phyloP scores from a whole-genome alignment of 2,329 filamentous ascomycete species.

The Neopestalotiopsis sp. region DNA sequence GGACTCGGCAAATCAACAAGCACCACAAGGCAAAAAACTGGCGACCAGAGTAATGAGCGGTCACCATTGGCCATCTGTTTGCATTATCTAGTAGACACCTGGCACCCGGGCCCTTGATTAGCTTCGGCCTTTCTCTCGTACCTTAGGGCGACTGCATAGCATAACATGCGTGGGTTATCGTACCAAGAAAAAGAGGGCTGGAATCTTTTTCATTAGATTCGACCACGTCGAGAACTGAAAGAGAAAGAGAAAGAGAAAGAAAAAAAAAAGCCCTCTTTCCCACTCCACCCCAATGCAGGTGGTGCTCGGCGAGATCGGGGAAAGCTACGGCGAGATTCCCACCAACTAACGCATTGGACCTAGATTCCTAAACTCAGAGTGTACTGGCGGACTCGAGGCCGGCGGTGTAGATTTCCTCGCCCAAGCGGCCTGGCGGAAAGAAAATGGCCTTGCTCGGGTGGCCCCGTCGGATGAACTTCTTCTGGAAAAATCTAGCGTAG shows the following conservation, averaged over 20 bases:
- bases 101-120: not conserved
- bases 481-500: slow-evolving; percentile 8
- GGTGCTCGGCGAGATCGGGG: not conserved
- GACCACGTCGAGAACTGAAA: not conserved
- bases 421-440: not conserved
- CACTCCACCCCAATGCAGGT: not conserved
- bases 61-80: not conserved
- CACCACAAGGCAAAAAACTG: not conserved
- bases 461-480: not conserved
- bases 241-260: too few species aligned
- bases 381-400: not conserved
- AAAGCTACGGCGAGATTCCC: not conserved
- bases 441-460: not conserved
- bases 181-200: not conserved
- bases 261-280: not conserved
- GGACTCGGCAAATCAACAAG: not conserved
- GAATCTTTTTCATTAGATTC: not conserved
- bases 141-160: not conserved
- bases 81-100: not conserved
- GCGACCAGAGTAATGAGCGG: not conserved
- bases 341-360: slow-evolving; percentile 1
- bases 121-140: not conserved
- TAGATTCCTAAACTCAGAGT: not conserved
- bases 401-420: not conserved
- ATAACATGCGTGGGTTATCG: not conserved